Conservation (phyloP, 2,329 filamentous ascomycete genomes). For the Ramularia endophylla region DNA sequence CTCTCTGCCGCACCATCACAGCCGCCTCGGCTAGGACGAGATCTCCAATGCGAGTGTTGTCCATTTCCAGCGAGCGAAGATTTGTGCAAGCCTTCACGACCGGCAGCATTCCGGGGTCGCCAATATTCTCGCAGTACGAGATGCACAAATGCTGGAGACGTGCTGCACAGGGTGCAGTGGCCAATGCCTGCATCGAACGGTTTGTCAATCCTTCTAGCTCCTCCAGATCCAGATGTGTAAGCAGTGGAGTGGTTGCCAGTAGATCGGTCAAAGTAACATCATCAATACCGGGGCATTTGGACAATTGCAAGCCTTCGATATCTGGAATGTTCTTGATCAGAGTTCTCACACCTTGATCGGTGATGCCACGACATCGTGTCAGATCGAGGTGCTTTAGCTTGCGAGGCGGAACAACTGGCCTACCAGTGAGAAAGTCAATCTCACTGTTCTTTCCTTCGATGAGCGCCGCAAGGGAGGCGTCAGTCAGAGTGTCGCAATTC, state of each 20-base stretch:
- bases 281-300: constrained; percentile 66
- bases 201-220: constrained; percentile 77
- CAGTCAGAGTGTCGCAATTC: constrained; percentile 71
- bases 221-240: constrained; percentile 86
- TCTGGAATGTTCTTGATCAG: constrained; percentile 70
- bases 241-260: constrained; percentile 65
- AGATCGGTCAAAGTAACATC: constrained; percentile 68
- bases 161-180: constrained; percentile 67
- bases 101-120: constrained; percentile 77
- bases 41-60: constrained; percentile 89
- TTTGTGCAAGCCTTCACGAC: constrained; percentile 68
- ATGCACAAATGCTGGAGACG: constrained; percentile 75
- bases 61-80: constrained; percentile 71
- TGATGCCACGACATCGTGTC: constrained; percentile 69
- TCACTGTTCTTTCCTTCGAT: constrained; percentile 70
- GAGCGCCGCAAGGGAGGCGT: constrained; percentile 66
- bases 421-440: constrained; percentile 72
- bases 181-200: constrained; percentile 63
- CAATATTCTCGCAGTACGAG: constrained; percentile 81
- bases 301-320: constrained; percentile 77
- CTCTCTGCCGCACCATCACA: constrained; percentile 60
- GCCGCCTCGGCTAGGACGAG: constrained; percentile 80
- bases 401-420: constrained; percentile 69
- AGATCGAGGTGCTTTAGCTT: constrained; percentile 79
- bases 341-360: constrained; percentile 62